These are phyloP conservation scores for Candida ovalis DNA, from an alignment of 805 yeast species.

Conservation along the genomic window DNA sequence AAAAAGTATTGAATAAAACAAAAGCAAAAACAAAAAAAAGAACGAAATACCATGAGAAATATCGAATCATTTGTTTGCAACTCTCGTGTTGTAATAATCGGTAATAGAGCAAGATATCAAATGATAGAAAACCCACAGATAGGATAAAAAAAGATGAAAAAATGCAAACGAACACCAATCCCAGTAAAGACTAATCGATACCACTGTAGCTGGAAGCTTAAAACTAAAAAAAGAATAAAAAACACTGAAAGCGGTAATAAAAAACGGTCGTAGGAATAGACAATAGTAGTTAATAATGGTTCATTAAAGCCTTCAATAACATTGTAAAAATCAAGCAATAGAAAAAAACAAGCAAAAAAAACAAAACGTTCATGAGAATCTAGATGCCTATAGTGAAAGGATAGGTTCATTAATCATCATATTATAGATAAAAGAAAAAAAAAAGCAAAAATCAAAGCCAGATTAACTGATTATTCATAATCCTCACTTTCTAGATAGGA, in stretches of 20 bases:
- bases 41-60: no score
- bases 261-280: not conserved
- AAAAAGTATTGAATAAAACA: no score
- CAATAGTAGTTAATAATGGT: not conserved
- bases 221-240: not conserved
- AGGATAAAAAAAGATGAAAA: not conserved
- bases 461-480: not conserved
- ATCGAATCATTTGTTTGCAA: no score
- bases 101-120: no score
- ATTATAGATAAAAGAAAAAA: not conserved
- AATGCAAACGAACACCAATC: not conserved
- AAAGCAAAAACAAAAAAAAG: not conserved
- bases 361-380: not conserved
- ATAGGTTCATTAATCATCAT: no score
- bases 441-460: not conserved
- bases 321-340: not conserved
- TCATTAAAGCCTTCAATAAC: no score
- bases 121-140: not conserved
- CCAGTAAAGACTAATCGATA: not conserved
- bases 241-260: not conserved
- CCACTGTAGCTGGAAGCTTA: not conserved
- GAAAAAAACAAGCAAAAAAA: not conserved
- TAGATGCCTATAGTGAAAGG: no score
- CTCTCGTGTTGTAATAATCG: no score
- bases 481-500: slow-evolving; percentile 26